These are phyloP conservation scores for Emergomyces pasteurianus DNA, from an alignment of 2,329 filamentous ascomycete genomes.

Conservation along the genomic window DNA sequence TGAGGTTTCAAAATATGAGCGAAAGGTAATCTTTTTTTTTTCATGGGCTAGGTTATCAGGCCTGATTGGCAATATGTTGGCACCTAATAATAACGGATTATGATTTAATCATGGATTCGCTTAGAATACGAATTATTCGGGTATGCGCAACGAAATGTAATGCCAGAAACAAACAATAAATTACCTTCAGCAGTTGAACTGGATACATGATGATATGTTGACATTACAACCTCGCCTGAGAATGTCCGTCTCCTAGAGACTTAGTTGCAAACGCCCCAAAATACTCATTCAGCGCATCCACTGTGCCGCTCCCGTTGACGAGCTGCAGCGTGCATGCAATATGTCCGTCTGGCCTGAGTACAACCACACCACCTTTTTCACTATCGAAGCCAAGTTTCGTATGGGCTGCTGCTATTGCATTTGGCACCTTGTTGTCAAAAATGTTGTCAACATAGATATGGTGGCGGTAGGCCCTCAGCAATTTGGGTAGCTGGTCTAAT, in stretches of 20 bases:
- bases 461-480: constrained; percentile 64
- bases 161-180: neutral
- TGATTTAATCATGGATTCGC: neutral
- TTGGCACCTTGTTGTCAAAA: constrained; percentile 56
- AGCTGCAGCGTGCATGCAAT: constrained; percentile 64
- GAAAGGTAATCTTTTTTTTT: too few species aligned
- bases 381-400: constrained; percentile 73
- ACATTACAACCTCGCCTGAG: neutral
- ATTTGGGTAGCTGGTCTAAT: constrained; percentile 57
- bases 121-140: neutral
- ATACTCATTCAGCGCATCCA: constrained; percentile 71
- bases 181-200: neutral
- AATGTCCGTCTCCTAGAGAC: constrained; percentile 21
- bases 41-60: neutral
- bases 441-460: constrained; percentile 81
- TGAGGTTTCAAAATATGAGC: too few species aligned
- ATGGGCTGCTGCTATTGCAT: constrained; percentile 63
- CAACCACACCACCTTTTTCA: constrained; percentile 63
- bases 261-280: constrained; percentile 63
- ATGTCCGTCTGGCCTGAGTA: constrained; percentile 79
- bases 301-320: constrained; percentile 63
- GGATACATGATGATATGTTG: neutral
- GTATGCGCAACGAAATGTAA: neutral
- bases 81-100: too few species aligned
- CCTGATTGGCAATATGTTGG: neutral